phyloP scores from a whole-genome alignment of 176 grass and related monocot species.

The Zoysia japonica region DNA sequence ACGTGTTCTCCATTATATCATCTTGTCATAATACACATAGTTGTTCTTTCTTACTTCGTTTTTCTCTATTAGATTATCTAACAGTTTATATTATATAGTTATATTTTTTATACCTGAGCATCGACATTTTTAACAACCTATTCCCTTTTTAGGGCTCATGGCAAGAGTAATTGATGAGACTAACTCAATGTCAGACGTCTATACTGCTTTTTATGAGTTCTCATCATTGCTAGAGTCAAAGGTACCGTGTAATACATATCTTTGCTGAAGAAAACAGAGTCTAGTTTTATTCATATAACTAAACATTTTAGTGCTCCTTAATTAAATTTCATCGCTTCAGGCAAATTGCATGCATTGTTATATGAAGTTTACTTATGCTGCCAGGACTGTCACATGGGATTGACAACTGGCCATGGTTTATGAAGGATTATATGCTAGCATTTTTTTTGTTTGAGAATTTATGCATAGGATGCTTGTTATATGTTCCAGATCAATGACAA shows the following conservation, averaged over 20 bases:
- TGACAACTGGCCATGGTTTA: not conserved
- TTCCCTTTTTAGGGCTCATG: slow-evolving; percentile 56
- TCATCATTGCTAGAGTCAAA: slow-evolving; percentile 77
- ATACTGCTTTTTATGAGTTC: slow-evolving; percentile 81
- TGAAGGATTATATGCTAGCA: not conserved
- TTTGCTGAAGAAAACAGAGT: not conserved
- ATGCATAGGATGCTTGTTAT: not conserved
- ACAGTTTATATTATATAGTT: not conserved
- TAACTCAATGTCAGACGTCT: slow-evolving; percentile 75
- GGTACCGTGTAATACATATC: slow-evolving; percentile 47
- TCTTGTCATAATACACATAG: not conserved
- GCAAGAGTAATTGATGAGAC: slow-evolving; percentile 78
- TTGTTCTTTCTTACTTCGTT: slow-evolving; percentile 19
- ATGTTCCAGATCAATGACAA: slow-evolving; percentile 52
- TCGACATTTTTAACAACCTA: slow-evolving; percentile 19
- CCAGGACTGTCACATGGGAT: not conserved
- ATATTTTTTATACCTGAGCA: not conserved
- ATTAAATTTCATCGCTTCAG: not conserved
- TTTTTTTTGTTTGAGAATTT: not conserved
- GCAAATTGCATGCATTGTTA: not conserved
- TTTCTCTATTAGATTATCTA: slow-evolving; percentile 26
- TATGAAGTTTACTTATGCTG: not conserved
- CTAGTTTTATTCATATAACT: not conserved
- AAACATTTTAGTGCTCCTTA: not conserved
- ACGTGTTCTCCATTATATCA: not conserved